Conservation (phyloP, 257 asterid species). For the Plantago ovata region DNA sequence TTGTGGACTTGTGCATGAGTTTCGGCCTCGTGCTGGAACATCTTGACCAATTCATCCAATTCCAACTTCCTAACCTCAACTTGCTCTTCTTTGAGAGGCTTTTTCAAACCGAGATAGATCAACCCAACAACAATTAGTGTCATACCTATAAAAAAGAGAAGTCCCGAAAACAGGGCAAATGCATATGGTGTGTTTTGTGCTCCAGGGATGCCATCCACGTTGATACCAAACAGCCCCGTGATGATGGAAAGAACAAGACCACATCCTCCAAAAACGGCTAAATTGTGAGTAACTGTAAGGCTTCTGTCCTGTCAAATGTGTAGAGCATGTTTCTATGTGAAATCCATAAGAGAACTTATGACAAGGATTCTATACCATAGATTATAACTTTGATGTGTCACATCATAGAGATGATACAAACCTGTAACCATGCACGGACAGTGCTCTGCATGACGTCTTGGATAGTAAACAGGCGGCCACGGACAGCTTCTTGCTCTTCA, state of each 20-base stretch:
- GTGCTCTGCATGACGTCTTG: constrained; percentile 99
- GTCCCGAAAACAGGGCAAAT: constrained; percentile 65
- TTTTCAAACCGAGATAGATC: constrained; percentile 75
- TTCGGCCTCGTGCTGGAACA: constrained; percentile 93
- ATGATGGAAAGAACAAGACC: constrained; percentile 87
- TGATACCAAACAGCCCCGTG: constrained; percentile 89
- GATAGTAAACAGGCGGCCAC: constrained; percentile 91
- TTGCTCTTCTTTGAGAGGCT: constrained; percentile 61
- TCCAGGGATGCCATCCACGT: constrained; percentile 97
- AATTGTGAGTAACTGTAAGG: constrained; percentile 84
- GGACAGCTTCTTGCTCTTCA: constrained; percentile 98
- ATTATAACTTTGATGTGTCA: constrained; percentile 1
- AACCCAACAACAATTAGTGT: constrained; percentile 64
- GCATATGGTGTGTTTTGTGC: constrained; percentile 72
- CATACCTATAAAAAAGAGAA: constrained; percentile 55
- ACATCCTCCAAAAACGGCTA: constrained; percentile 94
- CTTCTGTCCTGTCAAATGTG: constrained; percentile 71
- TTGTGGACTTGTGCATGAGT: constrained; percentile 89
- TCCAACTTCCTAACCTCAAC: constrained; percentile 85
- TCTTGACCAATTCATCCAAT: constrained; percentile 67
- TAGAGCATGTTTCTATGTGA: background rate
- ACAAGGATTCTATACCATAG: background rate
- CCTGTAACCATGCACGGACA: constrained; percentile 96
- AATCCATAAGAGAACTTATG: background rate
- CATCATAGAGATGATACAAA: constrained; percentile 21